phyloP scores from a whole-genome alignment of 1,284 basidiomycete species.

The Leccinum huronense region DNA sequence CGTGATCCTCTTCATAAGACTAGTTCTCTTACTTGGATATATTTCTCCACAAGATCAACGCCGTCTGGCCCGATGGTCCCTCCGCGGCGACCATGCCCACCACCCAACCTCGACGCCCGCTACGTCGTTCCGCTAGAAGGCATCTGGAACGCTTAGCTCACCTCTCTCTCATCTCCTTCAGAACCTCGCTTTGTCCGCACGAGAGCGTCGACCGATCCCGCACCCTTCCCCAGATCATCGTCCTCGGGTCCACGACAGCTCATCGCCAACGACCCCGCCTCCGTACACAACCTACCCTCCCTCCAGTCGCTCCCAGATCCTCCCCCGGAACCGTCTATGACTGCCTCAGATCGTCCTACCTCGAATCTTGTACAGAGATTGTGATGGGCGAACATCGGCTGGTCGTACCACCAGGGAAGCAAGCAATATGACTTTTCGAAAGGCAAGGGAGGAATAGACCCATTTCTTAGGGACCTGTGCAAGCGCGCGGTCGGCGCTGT shows the following conservation, averaged over 20 bases:
- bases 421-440: constrained; percentile 87
- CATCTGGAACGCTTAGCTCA: too few species aligned
- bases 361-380: constrained; percentile 66
- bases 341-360: constrained; percentile 44
- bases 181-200: constrained; percentile 38
- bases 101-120: too few species aligned
- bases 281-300: constrained; percentile 43
- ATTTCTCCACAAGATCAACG: too few species aligned
- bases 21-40: too few species aligned
- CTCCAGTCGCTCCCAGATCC: constrained; percentile 43
- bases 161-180: too few species aligned
- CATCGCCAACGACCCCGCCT: constrained; percentile 66
- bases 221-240: constrained; percentile 24
- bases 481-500: constrained; percentile 57
- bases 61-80: too few species aligned
- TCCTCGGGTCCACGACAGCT: constrained; percentile 58
- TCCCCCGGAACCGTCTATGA: constrained; percentile 54
- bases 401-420: constrained; percentile 82
- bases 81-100: too few species aligned
- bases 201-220: constrained; percentile 31
- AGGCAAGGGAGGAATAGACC: constrained; percentile 61
- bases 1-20: too few species aligned
- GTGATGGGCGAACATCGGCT: constrained; percentile 91
- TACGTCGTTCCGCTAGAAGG: too few species aligned
- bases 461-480: constrained; percentile 58